phyloP scores from a whole-genome alignment of 805 yeast genomes.

The Candida germanica region DNA sequence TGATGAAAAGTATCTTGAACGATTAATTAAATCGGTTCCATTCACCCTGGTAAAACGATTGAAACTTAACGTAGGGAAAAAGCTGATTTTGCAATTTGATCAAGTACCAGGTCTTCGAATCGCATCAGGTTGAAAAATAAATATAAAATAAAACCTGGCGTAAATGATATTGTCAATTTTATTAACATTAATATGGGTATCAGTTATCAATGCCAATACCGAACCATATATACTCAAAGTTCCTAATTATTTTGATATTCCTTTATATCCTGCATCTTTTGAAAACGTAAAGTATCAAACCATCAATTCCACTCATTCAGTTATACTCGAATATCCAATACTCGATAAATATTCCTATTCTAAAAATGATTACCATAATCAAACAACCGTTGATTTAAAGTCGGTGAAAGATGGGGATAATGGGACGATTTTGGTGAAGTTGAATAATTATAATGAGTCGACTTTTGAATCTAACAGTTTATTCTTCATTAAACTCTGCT shows the following conservation, averaged over 20 bases:
- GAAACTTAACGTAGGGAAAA: conserved; percentile 1
- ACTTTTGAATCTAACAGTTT: conserved; percentile 24
- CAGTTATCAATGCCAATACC: conserved; percentile 28
- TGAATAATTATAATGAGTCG: conserved; percentile 32
- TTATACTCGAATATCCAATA: conserved; percentile 26
- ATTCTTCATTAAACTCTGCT: conserved; percentile 29
- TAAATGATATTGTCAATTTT: background rate
- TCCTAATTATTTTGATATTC: conserved; percentile 36
- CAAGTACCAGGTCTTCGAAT: conserved; percentile 6
- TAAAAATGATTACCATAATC: background rate
- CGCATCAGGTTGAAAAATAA: conserved; percentile 1
- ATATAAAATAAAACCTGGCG: too few species aligned
- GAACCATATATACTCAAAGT: conserved; percentile 30
- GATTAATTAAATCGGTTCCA: background rate
- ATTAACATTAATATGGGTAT: background rate
- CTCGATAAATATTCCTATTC: conserved; percentile 4
- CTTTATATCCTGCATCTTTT: conserved; percentile 11
- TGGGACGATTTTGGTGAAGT: conserved; percentile 21
- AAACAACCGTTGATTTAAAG: background rate
- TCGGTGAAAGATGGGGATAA: conserved; percentile 6
- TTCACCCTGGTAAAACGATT: conserved; percentile 1
- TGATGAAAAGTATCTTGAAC: conserved; percentile 2
- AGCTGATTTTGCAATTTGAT: background rate
- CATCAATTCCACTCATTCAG: conserved; percentile 20
- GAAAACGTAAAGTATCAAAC: conserved; percentile 17